phyloP scores from a whole-genome alignment of 768 basidiomycete genomes.

The Phanerochaete sordida region DNA sequence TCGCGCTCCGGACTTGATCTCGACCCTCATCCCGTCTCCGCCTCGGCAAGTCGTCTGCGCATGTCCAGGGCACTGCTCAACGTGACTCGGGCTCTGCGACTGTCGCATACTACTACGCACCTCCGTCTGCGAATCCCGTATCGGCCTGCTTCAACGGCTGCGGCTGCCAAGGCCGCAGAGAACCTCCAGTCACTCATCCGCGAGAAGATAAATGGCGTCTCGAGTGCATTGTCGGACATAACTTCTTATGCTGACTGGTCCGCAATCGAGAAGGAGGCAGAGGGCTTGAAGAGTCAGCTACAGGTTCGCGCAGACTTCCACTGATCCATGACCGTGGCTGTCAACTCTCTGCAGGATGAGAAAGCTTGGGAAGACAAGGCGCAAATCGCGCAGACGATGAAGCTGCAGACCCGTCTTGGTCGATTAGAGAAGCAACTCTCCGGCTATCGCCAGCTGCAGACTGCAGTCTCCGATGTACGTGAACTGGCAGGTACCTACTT shows the following conservation, averaged over 20 bases:
- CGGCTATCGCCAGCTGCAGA: background rate
- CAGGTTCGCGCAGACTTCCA: background rate
- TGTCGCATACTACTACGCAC: background rate
- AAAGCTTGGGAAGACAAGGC: conserved; percentile 7
- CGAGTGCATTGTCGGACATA: conserved; percentile 1
- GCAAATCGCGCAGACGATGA: conserved; percentile 5
- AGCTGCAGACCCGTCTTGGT: conserved; percentile 7
- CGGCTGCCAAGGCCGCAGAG: background rate
- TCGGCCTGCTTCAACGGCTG: background rate
- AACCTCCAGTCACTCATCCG: background rate
- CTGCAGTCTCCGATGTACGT: conserved; percentile 2
- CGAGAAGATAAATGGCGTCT: background rate
- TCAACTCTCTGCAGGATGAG: conserved; percentile 5
- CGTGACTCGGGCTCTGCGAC: background rate
- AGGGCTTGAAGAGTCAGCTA: background rate
- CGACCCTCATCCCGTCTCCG: background rate
- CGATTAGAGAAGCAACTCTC: conserved; percentile 13
- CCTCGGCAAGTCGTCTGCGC: background rate
- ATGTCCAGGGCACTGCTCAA: background rate
- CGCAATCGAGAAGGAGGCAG: background rate
- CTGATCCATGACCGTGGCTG: too few species aligned
- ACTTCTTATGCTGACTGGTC: conserved; percentile 4
- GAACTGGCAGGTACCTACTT: conserved; percentile 8
- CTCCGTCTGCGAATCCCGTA: background rate
- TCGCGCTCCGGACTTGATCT: background rate